Evolutionary conservation across 805 yeast genomes (phyloP), one percentile per base, ranked within the genome.

Genomic region (Saccharomyces cerevisiae): DNA sequence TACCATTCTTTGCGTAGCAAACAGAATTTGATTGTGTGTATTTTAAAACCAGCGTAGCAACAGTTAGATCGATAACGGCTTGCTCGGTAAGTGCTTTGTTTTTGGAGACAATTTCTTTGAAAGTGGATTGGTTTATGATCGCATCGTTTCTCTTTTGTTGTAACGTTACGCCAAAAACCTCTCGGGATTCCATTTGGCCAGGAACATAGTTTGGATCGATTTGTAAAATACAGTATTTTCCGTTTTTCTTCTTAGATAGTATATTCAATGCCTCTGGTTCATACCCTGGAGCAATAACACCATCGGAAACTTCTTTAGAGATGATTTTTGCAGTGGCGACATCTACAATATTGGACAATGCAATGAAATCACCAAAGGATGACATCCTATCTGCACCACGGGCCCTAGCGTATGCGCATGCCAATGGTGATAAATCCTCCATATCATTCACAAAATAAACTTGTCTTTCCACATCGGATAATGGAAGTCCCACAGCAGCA

Each of bases 351-450:
- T 92, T 92, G 58, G 97, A 90, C 61, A 94, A 79, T 49, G 99
- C 99, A 68, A 94, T 94, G 80, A 90, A 94, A 76, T 94, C 99
- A 70, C 99, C 99, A 71, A 94, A 94, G 13, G 96, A 88, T 5
- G 97, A 91, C 99, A 94, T 94, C 81, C 99, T 86, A 76, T 94
- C 99, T 63, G 99, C 99, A 73, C 99, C 99, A 76, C 99, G 88
- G 54, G 99, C 99, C 77, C 98, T 88, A 41, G 99, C 99, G 69
- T 94, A 94, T 55, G 99, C 99, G 69, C 87, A 87, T 59, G 99
- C 99, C 69, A 94, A 80, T 54, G 99, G 98, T 11, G 97, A 89
- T 71, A 94, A 78, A 79, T 91, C 89, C 74, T 89, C 96, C 67
- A 92, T 89, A 72, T 89, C 97, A 63, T 83, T 84, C 59, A 94